These are phyloP conservation scores for Scenedesmus sp. DNA, from an alignment of 163 green algal species.

Conservation along the genomic window DNA sequence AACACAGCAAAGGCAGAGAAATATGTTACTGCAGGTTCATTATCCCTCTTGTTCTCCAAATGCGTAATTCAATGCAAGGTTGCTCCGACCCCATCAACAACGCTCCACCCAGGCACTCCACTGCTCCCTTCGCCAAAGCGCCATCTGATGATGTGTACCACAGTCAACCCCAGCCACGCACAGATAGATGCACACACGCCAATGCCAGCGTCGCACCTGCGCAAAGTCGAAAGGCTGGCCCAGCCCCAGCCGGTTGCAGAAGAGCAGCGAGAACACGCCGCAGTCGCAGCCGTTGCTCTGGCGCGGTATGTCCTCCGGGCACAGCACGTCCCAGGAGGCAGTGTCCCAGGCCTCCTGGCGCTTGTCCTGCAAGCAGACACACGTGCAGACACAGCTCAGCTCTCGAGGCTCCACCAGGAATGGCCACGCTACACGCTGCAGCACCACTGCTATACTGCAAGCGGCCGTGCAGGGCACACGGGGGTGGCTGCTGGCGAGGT, in stretches of 20 bases:
- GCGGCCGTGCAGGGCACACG: background rate
- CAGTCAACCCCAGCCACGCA: no score
- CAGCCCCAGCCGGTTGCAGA: slow-evolving; percentile 66
- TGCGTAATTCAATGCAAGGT: no score
- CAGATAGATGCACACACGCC: no score
- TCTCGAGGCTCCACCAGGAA: no score
- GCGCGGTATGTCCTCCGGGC: slow-evolving; percentile 74
- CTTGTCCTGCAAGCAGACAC: slow-evolving; percentile 73
- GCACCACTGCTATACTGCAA: background rate
- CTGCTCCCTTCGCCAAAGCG: no score
- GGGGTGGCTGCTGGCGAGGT: background rate
- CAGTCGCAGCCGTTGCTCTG: slow-evolving; percentile 92
- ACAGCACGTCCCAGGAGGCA: slow-evolving; percentile 54
- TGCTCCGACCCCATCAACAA: no score
- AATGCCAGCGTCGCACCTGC: background rate
- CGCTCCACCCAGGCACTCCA: no score
- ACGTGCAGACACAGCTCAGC: background rate
- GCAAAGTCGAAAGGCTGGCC: slow-evolving; percentile 53
- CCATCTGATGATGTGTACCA: no score
- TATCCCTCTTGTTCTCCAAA: no score
- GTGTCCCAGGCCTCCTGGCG: slow-evolving; percentile 59
- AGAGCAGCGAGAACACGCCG: slow-evolving; percentile 90
- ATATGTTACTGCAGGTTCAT: no score
- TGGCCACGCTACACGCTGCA: no score
- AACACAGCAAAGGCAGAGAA: no score